Base-by-base conservation (phyloP, 768 basidiomycete species). In the Plicaturopsis crispa region DNA sequence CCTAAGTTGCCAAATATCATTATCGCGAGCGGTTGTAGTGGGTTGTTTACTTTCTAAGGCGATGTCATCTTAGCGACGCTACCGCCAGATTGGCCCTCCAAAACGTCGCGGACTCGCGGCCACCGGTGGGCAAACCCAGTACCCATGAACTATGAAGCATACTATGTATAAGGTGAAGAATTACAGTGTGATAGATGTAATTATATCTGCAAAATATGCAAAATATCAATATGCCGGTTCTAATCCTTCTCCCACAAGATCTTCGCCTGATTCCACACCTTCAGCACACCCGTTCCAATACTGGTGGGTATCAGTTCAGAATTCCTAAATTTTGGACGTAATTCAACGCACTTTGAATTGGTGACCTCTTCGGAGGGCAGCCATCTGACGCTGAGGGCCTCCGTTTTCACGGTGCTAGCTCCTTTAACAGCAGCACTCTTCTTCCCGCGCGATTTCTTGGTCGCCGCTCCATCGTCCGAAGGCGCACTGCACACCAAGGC, bases 251-350 rank as follows among this genome's bases (percentile, higher is more conserved):
- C 60, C 78, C 78, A 80, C 33, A 72, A 54, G 33, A 56, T 53
- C 41, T 65, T 66, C 23, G 63, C 74, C 34, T 69, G 59, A 38
- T 73, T 72, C 84, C 84, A 88, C 38, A 86, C 69, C 61, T 88
- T 87, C 50, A 73, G 50, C 24, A 83, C 73, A 18, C 85, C 85
- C 11, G 80, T 85, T 45, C 83, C 76, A 48, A 84, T 76, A 51
- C 84, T 88, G 49, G 24, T 39, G 38, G 26, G 38, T 41, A 26
- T 24, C 41, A 44, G 40, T 43, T 38, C 33, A 35, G 38, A 26
- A 43, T 24, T 31, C 10, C 20, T 18, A n/a, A 38, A 32, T 4
- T 36, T 26, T 33, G 18, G 21, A 13, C 28, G 17, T 18, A 28
- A 11, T 38, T n/a, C n/a, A n/a, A 72, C 75, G 53, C 65, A 82